Evolutionary conservation across 2,329 filamentous ascomycete genomes (phyloP).

Genomic region (Paraphaeosphaeria sporulosa): DNA sequence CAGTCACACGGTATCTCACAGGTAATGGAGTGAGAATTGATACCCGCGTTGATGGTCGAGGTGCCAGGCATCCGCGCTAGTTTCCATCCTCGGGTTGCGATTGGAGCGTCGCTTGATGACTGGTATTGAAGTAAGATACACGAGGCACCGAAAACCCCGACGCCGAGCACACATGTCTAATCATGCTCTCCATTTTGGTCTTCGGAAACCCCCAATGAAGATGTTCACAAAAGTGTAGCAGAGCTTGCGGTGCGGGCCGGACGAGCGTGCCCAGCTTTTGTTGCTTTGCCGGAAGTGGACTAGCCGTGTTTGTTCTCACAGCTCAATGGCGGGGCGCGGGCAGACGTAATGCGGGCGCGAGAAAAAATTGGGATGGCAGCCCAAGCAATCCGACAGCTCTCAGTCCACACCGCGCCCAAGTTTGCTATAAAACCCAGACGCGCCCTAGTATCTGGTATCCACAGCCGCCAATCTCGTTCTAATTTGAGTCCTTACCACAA

Average conservation of each 20-base stretch:
- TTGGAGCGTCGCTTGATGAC: not conserved
- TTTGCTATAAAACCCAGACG: constrained; percentile 32
- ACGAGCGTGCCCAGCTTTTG: not conserved
- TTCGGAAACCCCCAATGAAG: not conserved
- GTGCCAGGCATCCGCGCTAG: constrained; percentile 2
- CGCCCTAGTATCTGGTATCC: constrained; percentile 2
- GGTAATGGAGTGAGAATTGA: not conserved
- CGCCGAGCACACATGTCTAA: not conserved
- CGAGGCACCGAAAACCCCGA: constrained; percentile 7
- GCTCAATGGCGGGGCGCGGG: constrained; percentile 22
- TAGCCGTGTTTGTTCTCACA: constrained; percentile 3
- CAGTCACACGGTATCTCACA: not conserved
- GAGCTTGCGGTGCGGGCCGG: not conserved
- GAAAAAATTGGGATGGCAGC: constrained; percentile 29
- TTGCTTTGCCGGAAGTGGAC: not conserved
- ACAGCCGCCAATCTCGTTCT: not conserved
- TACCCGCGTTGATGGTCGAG: not conserved
- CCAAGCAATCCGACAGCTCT: constrained; percentile 31
- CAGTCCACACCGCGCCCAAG: constrained; percentile 32
- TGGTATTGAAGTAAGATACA: constrained; percentile 8
- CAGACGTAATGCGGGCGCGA: constrained; percentile 20
- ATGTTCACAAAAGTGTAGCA: not conserved
- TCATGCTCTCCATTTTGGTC: too few relatives aligned
- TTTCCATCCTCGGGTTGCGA: not conserved
- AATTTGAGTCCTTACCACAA: not conserved